phyloP scores from a whole-genome alignment of 1,139 yeast genomes.

The Geotrichum armillariae region DNA sequence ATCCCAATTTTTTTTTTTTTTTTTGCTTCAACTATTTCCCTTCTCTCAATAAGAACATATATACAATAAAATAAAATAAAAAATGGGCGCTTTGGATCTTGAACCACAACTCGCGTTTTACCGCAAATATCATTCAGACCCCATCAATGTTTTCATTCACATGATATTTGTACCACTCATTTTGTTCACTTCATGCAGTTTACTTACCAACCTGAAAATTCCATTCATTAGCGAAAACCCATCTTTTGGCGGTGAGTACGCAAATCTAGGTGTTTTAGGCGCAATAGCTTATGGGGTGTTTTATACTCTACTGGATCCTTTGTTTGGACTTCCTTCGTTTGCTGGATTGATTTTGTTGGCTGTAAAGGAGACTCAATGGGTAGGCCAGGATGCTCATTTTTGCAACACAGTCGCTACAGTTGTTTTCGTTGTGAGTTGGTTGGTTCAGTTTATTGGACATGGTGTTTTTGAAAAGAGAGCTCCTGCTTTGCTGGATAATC shows the following conservation, averaged over 20 bases:
- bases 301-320: slow-evolving; percentile 37
- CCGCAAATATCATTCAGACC: slow-evolving; percentile 75
- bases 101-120: slow-evolving; percentile 75
- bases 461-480: slow-evolving; percentile 77
- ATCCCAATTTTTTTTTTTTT: too few species aligned
- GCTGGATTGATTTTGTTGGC: too few species aligned
- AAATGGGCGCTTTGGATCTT: slow-evolving; percentile 49
- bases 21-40: too few species aligned
- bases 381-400: too few species aligned
- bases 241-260: slow-evolving; percentile 36
- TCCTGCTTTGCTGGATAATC: slow-evolving; percentile 84
- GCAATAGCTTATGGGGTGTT: slow-evolving; percentile 47
- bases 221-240: slow-evolving; percentile 20
- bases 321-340: not conserved
- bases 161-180: slow-evolving; percentile 48
- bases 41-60: too few species aligned
- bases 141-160: slow-evolving; percentile 68
- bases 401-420: slow-evolving; percentile 41
- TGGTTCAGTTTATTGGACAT: slow-evolving; percentile 88
- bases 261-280: slow-evolving; percentile 44
- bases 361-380: too few species aligned
- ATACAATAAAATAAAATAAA: too few species aligned
- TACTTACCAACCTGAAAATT: slow-evolving; percentile 40
- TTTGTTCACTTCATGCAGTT: slow-evolving; percentile 42
- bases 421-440: slow-evolving; percentile 64